phyloP scores from a whole-genome alignment of 768 basidiomycete genomes.

The Boletus vermiculosoides region DNA sequence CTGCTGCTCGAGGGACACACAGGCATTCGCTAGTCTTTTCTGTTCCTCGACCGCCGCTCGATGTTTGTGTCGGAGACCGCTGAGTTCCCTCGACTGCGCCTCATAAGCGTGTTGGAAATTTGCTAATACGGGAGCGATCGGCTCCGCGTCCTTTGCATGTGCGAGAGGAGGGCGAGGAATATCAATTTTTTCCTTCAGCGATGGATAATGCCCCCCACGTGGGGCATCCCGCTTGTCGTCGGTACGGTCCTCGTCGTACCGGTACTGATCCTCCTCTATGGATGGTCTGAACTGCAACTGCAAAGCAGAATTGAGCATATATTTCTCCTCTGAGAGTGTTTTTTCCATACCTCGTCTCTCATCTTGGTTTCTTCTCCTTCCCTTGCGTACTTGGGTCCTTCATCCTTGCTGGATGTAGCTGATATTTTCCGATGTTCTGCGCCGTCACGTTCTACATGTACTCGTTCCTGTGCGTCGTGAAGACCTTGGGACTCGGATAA shows the following conservation, averaged over 20 bases:
- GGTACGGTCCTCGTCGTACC: neutral
- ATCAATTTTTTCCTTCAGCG: neutral
- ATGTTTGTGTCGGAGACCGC: constrained; percentile 1
- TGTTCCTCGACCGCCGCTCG: constrained; percentile 6
- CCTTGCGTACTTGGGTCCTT: neutral
- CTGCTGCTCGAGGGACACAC: constrained; percentile 1
- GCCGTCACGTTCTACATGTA: neutral
- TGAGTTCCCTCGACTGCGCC: constrained; percentile 7
- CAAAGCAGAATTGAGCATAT: neutral
- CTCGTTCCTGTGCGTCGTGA: neutral
- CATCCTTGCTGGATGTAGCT: neutral
- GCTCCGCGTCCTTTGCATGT: neutral
- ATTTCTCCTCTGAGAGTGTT: no score
- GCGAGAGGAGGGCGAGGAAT: neutral
- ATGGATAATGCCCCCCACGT: neutral
- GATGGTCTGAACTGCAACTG: neutral
- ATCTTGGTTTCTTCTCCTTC: neutral
- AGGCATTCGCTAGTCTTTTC: neutral
- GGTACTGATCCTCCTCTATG: neutral
- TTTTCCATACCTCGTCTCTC: constrained; percentile 1
- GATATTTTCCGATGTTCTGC: neutral
- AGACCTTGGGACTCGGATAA: neutral
- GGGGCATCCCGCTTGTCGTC: neutral
- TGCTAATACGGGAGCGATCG: neutral
- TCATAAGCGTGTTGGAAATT: constrained; percentile 5